These are phyloP conservation scores for Brettanomyces anomalus DNA, from an alignment of 805 yeast species.

Conservation along the genomic window DNA sequence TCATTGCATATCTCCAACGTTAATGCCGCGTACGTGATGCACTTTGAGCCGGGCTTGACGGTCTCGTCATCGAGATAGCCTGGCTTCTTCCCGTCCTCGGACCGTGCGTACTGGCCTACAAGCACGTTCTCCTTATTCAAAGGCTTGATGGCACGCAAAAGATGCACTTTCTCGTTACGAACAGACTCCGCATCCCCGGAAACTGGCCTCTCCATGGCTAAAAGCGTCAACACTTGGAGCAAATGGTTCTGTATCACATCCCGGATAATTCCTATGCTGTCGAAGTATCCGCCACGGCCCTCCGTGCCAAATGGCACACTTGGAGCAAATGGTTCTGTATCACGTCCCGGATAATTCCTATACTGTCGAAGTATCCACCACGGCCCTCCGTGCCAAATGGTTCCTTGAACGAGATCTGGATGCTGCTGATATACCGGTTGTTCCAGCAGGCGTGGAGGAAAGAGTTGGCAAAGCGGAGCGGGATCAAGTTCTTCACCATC, in stretches of 20 bases:
- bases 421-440: conserved; percentile 62
- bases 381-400: conserved; percentile 99
- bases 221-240: conserved; percentile 80
- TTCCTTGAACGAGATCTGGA: conserved; percentile 92
- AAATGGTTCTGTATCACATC: conserved; percentile 98
- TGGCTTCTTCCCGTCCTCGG: conserved; percentile 85
- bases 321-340: conserved; percentile 97
- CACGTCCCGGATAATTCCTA: conserved; percentile 95
- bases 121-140: conserved; percentile 59
- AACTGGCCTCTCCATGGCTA: conserved; percentile 94
- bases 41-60: conserved; percentile 70
- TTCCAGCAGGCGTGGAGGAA: conserved; percentile 87
- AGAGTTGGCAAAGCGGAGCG: conserved; percentile 85
- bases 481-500: conserved; percentile 89
- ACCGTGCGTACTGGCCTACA: conserved; percentile 80
- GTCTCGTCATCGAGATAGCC: conserved; percentile 89
- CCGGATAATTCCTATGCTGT: conserved; percentile 87
- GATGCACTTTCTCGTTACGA: conserved; percentile 93
- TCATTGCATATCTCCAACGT: conserved; percentile 76
- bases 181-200: conserved; percentile 88
- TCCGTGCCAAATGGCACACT: conserved; percentile 99
- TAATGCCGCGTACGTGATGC: conserved; percentile 89
- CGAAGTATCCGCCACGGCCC: conserved; percentile 98
- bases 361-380: conserved; percentile 93
- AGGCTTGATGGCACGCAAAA: conserved; percentile 70